A percentile compares a stretch with the other conserved stretches of the same genome.
Conservation (phyloP, 768 basidiomycete species). For the Artomyces pyxidatus region DNA sequence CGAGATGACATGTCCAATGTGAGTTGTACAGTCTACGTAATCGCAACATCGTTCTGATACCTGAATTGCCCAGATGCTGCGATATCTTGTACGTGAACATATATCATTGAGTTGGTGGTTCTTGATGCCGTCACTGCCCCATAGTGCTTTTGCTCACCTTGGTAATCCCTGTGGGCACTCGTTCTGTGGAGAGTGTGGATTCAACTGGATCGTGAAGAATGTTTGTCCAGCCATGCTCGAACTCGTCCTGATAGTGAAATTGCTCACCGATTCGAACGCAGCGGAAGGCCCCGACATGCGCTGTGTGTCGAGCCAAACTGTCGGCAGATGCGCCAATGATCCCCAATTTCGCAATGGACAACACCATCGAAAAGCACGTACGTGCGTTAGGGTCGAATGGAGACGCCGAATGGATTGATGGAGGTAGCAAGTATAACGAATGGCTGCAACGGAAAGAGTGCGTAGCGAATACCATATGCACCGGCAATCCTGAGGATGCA, state of each 20-base stretch:
- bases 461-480: no score
- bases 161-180: slow-evolving; percentile 71
- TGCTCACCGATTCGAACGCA: slow-evolving; percentile 14
- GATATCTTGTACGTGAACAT: slow-evolving; percentile 51
- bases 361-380: slow-evolving; percentile 53
- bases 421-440: slow-evolving; percentile 39
- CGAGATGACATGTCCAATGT: slow-evolving; percentile 70
- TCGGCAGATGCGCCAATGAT: slow-evolving; percentile 38
- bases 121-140: slow-evolving; percentile 1
- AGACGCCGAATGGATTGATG: slow-evolving; percentile 42
- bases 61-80: slow-evolving; percentile 43
- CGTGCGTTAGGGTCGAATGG: slow-evolving; percentile 37
- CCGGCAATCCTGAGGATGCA: no score
- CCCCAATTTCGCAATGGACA: slow-evolving; percentile 59
- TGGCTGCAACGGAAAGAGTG: slow-evolving; percentile 51
- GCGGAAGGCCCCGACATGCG: slow-evolving; percentile 42
- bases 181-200: slow-evolving; percentile 60
- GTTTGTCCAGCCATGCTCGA: slow-evolving; percentile 26
- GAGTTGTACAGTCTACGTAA: slow-evolving; percentile 21
- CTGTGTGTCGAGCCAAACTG: slow-evolving; percentile 50
- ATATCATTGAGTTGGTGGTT: neutral
- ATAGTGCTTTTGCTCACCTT: slow-evolving; percentile 52
- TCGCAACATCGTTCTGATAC: neutral
- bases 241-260: neutral
- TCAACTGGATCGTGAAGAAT: slow-evolving; percentile 48